A percentile compares a stretch with the other conserved stretches of the same genome.
Evolutionary conservation across 2,329 filamentous ascomycete genomes (phyloP).

Genomic region (Samsoniella hepiali): DNA sequence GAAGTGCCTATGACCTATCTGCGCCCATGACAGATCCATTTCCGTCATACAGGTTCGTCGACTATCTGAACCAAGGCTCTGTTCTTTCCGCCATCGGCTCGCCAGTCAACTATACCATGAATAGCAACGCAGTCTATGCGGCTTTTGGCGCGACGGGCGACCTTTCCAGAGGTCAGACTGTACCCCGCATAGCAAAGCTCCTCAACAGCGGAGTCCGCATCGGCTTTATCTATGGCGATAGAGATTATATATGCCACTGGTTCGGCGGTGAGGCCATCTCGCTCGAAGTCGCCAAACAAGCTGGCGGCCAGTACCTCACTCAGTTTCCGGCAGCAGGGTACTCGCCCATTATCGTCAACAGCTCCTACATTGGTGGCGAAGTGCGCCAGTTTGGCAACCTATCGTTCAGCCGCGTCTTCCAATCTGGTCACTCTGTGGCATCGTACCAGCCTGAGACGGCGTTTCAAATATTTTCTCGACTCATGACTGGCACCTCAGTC

Average conservation of each 20-base stretch:
- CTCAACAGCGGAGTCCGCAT: conserved; percentile 63
- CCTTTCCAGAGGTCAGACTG: conserved; percentile 60
- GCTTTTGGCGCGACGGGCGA: conserved; percentile 54
- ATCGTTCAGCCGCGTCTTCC: conserved; percentile 63
- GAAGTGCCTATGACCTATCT: conserved; percentile 61
- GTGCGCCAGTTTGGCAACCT: conserved; percentile 76
- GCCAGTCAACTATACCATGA: conserved; percentile 56
- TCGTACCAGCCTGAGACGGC: conserved; percentile 60
- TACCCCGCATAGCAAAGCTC: conserved; percentile 57
- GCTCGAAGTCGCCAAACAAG: conserved; percentile 54
- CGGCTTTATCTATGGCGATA: conserved; percentile 66
- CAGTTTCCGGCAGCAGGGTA: conserved; percentile 68
- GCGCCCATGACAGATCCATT: conserved; percentile 56
- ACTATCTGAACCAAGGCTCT: conserved; percentile 60
- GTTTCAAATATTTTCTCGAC: conserved; percentile 58
- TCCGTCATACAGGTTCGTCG: conserved; percentile 57
- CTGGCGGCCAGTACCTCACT: conserved; percentile 44
- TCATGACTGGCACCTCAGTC: conserved; percentile 53
- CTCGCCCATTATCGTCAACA: conserved; percentile 66
- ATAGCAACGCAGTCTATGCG: conserved; percentile 43
- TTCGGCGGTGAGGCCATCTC: conserved; percentile 73
- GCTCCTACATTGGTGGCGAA: conserved; percentile 64
- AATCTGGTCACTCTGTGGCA: conserved; percentile 62
- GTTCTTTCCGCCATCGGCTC: conserved; percentile 61
- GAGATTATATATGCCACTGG: conserved; percentile 64